A percentile compares a stretch with the other conserved stretches of the same genome.
Evolutionary conservation across 331 rosid genomes (phyloP).

Genomic region (Pyracantha coccinea): DNA sequence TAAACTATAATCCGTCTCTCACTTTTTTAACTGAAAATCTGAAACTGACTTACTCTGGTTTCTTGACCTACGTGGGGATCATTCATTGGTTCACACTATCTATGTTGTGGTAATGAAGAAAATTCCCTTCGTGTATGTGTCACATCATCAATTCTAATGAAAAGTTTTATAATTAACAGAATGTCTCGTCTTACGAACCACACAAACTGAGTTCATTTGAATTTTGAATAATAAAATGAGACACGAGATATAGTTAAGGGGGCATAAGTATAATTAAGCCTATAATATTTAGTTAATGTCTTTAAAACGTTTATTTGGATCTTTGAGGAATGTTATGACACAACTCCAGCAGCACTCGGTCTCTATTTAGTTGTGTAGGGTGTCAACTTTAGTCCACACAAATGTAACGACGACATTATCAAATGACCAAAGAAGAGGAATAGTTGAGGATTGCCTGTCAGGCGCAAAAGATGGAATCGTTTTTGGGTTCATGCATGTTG

Average conservation of each 20-base stretch:
- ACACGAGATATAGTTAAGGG: too few species aligned
- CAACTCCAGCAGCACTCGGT: background rate
- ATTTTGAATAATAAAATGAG: too few species aligned
- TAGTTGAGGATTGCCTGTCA: constrained; percentile 22
- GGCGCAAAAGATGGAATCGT: constrained; percentile 23
- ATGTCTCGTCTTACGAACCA: too few species aligned
- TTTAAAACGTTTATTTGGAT: too few species aligned
- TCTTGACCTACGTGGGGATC: background rate
- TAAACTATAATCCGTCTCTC: too few species aligned
- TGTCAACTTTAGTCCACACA: background rate
- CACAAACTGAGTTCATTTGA: background rate
- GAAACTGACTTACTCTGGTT: background rate
- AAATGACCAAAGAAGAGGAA: background rate
- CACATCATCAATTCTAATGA: too few species aligned
- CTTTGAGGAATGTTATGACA: background rate
- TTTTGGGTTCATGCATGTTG: constrained; percentile 20
- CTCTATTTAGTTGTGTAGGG: background rate
- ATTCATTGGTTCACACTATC: background rate
- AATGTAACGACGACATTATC: background rate
- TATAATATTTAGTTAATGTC: background rate
- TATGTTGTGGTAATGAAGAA: background rate
- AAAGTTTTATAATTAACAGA: too few species aligned
- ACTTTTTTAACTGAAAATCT: too few species aligned
- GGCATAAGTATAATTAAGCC: background rate
- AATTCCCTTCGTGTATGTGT: too few species aligned